These are phyloP conservation scores for Lecanosticta acicola DNA, from an alignment of 2,329 filamentous ascomycete species.

Conservation along the genomic window DNA sequence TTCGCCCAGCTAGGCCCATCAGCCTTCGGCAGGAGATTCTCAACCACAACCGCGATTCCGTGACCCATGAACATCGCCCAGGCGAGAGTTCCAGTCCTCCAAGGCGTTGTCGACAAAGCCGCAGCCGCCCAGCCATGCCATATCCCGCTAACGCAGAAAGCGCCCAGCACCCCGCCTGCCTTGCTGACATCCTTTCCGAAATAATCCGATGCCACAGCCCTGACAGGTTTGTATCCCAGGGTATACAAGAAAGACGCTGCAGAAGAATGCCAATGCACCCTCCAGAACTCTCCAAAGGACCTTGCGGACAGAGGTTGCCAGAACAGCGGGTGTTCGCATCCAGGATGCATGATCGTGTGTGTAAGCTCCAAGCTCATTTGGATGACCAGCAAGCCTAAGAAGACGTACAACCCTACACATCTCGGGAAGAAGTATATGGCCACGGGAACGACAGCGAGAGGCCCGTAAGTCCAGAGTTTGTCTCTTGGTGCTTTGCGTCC, in stretches of 20 bases:
- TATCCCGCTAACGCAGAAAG: conserved; percentile 17
- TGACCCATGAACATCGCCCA: conserved; percentile 17
- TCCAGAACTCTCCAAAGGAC: conserved; percentile 17
- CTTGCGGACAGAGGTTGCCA: conserved; percentile 17
- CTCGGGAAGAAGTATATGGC: conserved; percentile 7
- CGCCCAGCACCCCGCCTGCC: conserved; percentile 13
- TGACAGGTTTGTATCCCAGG: conserved; percentile 15
- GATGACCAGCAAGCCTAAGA: conserved; percentile 12
- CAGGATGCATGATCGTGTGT: conserved; percentile 14
- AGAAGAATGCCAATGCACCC: conserved; percentile 17
- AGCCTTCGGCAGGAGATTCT: conserved; percentile 9
- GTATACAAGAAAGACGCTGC: conserved; percentile 14
- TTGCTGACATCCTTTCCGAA: conserved; percentile 5
- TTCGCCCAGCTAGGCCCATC: conserved; percentile 11
- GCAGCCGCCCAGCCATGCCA: conserved; percentile 22
- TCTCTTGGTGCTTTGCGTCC: conserved; percentile 4
- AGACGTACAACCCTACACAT: conserved; percentile 4
- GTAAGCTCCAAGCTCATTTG: conserved; percentile 11
- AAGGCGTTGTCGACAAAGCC: conserved; percentile 6
- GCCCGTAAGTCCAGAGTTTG: conserved; percentile 7
- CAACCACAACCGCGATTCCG: conserved; percentile 14
- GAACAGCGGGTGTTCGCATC: conserved; percentile 15
- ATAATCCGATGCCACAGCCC: background rate
- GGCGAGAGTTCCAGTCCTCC: conserved; percentile 10
- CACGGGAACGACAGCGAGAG: conserved; percentile 6